These are phyloP conservation scores for Cordia subcordata DNA, from an alignment of 257 asterid species.

Conservation along the genomic window DNA sequence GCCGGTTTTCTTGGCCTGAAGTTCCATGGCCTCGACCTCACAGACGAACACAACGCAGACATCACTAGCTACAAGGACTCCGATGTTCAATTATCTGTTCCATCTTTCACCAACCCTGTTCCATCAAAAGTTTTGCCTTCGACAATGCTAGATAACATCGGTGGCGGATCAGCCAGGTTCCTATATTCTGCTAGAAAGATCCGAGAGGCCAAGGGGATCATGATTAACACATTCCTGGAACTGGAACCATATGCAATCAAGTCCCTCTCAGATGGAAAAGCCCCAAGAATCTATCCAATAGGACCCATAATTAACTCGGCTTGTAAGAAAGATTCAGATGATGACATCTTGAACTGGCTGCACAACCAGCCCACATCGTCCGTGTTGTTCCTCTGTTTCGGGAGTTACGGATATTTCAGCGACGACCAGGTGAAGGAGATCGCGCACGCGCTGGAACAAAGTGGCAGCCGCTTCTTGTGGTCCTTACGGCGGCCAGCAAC, in stretches of 20 bases:
- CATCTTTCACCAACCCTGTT: constrained; percentile 5
- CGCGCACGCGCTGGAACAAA: constrained; percentile 12
- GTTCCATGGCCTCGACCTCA: constrained; percentile 15
- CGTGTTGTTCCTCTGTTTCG: constrained; percentile 23
- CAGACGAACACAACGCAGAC: constrained; percentile 11
- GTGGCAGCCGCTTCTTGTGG: constrained; percentile 22
- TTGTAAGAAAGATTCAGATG: neutral
- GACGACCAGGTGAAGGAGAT: constrained; percentile 21
- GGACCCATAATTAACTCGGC: constrained; percentile 15
- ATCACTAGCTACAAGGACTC: constrained; percentile 9
- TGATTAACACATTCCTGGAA: constrained; percentile 21
- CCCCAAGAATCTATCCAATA: constrained; percentile 11
- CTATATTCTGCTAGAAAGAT: neutral
- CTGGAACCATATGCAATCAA: constrained; percentile 11
- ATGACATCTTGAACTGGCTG: constrained; percentile 16
- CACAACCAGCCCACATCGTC: constrained; percentile 18
- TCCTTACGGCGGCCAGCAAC: constrained; percentile 5
- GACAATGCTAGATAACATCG: neutral
- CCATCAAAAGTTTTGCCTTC: constrained; percentile 8
- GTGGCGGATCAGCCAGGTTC: neutral
- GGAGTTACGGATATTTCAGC: constrained; percentile 17
- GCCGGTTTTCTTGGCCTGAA: constrained; percentile 36
- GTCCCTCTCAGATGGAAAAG: neutral
- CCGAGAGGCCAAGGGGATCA: constrained; percentile 14
- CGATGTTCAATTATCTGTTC: neutral